Conservation (phyloP, 2,329 filamentous ascomycete species). For the Monosporascus cannonballus region DNA sequence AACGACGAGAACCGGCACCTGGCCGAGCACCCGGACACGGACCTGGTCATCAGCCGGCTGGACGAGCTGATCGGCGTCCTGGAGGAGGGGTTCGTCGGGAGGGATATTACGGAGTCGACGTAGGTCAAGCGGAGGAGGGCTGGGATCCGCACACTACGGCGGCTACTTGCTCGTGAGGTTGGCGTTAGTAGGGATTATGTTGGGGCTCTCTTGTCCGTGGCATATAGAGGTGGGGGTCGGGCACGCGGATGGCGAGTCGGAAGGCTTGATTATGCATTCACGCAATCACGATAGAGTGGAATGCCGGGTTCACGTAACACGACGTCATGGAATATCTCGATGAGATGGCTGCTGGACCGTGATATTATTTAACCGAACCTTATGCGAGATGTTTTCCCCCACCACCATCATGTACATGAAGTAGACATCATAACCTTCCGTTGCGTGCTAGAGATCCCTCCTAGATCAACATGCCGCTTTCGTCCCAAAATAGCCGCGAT, state of each 20-base stretch:
- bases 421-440: not conserved
- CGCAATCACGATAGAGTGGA: too few relatives aligned
- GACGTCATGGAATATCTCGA: too few relatives aligned
- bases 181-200: too few relatives aligned
- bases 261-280: too few relatives aligned
- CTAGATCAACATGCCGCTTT: not conserved
- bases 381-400: not conserved
- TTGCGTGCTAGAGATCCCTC: not conserved
- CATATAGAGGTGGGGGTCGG: too few relatives aligned
- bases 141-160: too few relatives aligned
- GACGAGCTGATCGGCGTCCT: conserved; percentile 73
- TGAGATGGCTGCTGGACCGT: too few relatives aligned
- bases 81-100: conserved; percentile 66
- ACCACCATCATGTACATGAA: not conserved
- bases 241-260: too few relatives aligned
- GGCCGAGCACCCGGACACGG: conserved; percentile 67
- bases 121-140: not conserved
- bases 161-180: too few relatives aligned
- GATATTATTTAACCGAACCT: not conserved
- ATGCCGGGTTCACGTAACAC: too few relatives aligned
- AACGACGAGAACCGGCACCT: conserved; percentile 75
- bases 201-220: too few relatives aligned
- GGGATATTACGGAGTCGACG: conserved; percentile 15
- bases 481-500: not conserved
- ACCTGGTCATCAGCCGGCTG: conserved; percentile 63